Evolutionary conservation across 345 rosid species (phyloP).

Genomic region (Heritiera littoralis): DNA sequence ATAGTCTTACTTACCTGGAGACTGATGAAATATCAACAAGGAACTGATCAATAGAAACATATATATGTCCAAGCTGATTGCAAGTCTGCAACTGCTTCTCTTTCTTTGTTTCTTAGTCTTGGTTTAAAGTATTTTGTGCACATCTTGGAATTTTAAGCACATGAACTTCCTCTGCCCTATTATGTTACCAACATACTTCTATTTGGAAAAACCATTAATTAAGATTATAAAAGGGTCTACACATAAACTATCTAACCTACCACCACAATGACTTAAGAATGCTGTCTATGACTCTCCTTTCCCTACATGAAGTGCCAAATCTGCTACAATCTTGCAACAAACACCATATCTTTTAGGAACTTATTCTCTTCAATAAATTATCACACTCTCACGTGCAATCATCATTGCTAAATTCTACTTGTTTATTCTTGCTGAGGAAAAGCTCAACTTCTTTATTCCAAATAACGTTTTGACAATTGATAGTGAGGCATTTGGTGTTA

Average conservation of each 20-base stretch:
- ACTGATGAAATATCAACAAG: neutral
- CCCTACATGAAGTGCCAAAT: too few species aligned
- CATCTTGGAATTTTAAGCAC: neutral
- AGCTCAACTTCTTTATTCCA: too few species aligned
- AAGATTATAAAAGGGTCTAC: neutral
- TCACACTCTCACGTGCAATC: too few species aligned
- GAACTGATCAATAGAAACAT: neutral
- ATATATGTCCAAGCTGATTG: neutral
- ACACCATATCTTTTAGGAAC: too few species aligned
- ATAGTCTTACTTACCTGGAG: slow-evolving; percentile 1
- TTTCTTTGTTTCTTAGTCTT: neutral
- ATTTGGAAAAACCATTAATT: neutral
- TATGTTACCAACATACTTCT: neutral
- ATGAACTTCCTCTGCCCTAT: neutral
- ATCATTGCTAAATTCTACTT: too few species aligned
- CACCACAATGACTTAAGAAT: neutral
- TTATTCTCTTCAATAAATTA: too few species aligned
- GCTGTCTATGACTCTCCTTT: neutral
- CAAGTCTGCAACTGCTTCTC: neutral
- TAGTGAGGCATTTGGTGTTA: neutral
- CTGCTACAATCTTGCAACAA: neutral
- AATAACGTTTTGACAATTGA: too few species aligned
- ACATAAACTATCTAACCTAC: neutral
- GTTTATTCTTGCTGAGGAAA: too few species aligned
- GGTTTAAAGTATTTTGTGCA: neutral